phyloP scores from a whole-genome alignment of 176 grass and related monocot species.

The Phoenix roebelenii region DNA sequence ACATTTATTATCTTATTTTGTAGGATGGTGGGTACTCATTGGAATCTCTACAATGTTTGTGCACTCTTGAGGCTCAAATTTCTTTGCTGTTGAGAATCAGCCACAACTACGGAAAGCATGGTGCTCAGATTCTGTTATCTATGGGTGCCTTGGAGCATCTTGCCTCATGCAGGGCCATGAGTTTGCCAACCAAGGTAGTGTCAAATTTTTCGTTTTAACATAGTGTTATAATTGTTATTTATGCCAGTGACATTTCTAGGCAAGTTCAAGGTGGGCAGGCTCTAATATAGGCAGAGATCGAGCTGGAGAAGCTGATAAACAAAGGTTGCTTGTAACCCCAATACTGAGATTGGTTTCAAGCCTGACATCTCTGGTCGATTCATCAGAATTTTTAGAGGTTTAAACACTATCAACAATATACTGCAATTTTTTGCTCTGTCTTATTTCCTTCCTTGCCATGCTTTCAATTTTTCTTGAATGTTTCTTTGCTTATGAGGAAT shows the following conservation, averaged over 20 bases:
- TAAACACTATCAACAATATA: not conserved
- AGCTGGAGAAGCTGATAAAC: conserved; percentile 47
- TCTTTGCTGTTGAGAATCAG: conserved; percentile 88
- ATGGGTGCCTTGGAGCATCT: conserved; percentile 87
- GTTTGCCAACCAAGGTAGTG: conserved; percentile 51
- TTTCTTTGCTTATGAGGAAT: too few species aligned
- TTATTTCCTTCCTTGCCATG: too few species aligned
- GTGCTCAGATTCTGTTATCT: conserved; percentile 80
- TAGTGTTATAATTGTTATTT: conserved; percentile 19
- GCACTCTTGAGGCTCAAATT: conserved; percentile 69
- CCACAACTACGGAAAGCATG: conserved; percentile 76
- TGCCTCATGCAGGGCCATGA: conserved; percentile 53
- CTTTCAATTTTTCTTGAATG: too few species aligned
- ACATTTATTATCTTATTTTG: conserved; percentile 6
- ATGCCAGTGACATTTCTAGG: conserved; percentile 24
- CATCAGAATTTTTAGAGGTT: conserved; percentile 84
- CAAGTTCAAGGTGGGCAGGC: conserved; percentile 32
- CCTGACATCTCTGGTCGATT: conserved; percentile 73
- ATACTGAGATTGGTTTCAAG: conserved; percentile 78
- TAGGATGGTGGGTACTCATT: conserved; percentile 52
- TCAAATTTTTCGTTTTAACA: conserved; percentile 11
- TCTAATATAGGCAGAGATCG: conserved; percentile 41
- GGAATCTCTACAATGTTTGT: conserved; percentile 64
- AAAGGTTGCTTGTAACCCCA: conserved; percentile 59
- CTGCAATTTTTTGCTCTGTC: not conserved